Percentiles rank a stretch among this genome's conserved stretches.
Evolutionary conservation across 805 yeast genomes (phyloP).

Genomic region (Lipomyces yamadae): DNA sequence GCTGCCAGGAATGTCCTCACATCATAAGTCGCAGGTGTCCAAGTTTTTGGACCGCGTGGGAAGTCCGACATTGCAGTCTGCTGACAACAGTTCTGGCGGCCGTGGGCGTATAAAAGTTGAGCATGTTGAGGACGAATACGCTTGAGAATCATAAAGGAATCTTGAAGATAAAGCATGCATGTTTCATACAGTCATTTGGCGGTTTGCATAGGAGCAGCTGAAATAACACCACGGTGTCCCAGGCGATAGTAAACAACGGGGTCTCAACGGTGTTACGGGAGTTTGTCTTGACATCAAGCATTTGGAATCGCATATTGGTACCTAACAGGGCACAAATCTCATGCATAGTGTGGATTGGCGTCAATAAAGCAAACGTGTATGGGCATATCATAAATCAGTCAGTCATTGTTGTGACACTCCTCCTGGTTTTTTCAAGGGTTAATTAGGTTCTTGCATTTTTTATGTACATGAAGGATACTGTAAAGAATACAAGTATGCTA

Average conservation of each 20-base stretch:
- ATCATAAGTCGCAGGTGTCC: constrained; percentile 27
- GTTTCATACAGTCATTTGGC: not conserved
- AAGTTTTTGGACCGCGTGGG: constrained; percentile 31
- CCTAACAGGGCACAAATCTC: not conserved
- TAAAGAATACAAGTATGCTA: not conserved
- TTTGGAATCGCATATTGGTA: not conserved
- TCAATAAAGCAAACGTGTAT: not conserved
- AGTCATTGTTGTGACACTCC: no score
- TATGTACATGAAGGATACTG: not conserved
- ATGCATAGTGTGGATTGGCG: not conserved
- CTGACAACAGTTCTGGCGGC: not conserved
- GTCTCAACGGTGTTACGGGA: not conserved
- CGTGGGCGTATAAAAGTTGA: not conserved
- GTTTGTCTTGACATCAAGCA: not conserved
- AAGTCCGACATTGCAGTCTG: constrained; percentile 17
- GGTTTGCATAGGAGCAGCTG: not conserved
- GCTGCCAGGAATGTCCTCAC: constrained; percentile 23
- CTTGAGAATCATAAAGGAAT: not conserved
- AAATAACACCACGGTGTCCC: not conserved
- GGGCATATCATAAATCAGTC: not conserved
- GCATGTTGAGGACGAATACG: not conserved
- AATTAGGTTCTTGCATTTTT: not conserved
- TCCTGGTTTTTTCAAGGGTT: no score
- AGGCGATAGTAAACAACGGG: not conserved
- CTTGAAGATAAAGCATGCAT: not conserved